Evolutionary conservation across 2,329 filamentous ascomycete genomes (phyloP).

Genomic region (Nakataea oryzae): DNA sequence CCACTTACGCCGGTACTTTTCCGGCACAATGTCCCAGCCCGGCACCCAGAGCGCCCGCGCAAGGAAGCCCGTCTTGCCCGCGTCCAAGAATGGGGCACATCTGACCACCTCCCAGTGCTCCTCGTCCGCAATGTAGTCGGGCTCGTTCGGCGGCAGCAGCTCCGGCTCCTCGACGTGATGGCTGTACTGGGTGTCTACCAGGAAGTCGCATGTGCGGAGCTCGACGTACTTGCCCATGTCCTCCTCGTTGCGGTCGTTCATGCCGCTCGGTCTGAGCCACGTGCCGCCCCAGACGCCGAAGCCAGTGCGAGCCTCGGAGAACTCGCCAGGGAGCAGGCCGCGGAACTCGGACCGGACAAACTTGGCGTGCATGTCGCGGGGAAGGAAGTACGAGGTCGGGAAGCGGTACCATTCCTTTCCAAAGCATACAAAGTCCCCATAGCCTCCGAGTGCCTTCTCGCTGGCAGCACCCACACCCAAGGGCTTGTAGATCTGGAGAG

Average conservation of each 20-base stretch:
- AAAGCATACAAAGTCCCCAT: slow-evolving; percentile 69
- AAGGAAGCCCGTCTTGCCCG: slow-evolving; percentile 59
- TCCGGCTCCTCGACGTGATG: slow-evolving; percentile 24
- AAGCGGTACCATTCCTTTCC: slow-evolving; percentile 99
- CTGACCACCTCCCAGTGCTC: slow-evolving; percentile 68
- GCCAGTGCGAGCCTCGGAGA: slow-evolving; percentile 60
- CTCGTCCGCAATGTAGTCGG: slow-evolving; percentile 64
- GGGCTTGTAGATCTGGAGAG: slow-evolving; percentile 58
- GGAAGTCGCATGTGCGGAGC: slow-evolving; percentile 63
- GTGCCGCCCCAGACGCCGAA: slow-evolving; percentile 74
- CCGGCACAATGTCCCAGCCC: slow-evolving; percentile 56
- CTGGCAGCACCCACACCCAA: slow-evolving; percentile 42
- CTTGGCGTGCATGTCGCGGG: slow-evolving; percentile 71
- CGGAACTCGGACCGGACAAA: slow-evolving; percentile 87
- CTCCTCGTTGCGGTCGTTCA: slow-evolving; percentile 88
- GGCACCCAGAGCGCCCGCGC: slow-evolving; percentile 78
- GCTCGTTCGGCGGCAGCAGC: slow-evolving; percentile 56
- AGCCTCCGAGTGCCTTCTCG: slow-evolving; percentile 12
- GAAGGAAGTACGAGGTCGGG: slow-evolving; percentile 84
- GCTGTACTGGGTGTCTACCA: slow-evolving; percentile 81
- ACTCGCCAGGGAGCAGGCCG: slow-evolving; percentile 83
- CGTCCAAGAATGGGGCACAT: slow-evolving; percentile 75
- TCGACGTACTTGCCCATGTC: slow-evolving; percentile 81
- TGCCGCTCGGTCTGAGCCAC: slow-evolving; percentile 68
- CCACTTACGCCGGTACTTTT: slow-evolving; percentile 65